Percentiles rank a stretch among this genome's conserved stretches.
These are phyloP conservation scores for Atalantia buxifolia DNA, from an alignment of 345 rosid genomes.

Conservation along the genomic window DNA sequence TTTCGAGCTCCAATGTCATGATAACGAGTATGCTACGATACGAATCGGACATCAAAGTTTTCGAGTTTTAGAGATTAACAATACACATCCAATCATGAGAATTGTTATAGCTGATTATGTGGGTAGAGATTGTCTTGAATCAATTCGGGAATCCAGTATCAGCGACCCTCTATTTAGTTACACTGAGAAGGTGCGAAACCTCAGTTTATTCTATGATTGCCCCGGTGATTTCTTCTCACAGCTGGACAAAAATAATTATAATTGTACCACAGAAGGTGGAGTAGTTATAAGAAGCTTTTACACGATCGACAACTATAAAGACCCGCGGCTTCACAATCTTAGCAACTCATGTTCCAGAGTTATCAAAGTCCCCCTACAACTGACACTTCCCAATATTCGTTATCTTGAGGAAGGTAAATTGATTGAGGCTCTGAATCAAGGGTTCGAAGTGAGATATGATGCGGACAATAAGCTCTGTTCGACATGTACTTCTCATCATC, in stretches of 20 bases:
- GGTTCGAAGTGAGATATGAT: background rate
- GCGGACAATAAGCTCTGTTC: background rate
- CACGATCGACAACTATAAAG: background rate
- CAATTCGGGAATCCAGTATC: background rate
- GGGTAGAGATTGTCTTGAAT: conserved; percentile 10
- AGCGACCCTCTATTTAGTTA: background rate
- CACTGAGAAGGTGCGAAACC: background rate
- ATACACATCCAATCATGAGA: background rate
- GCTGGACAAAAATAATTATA: background rate
- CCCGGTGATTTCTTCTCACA: no score
- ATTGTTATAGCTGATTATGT: conserved; percentile 17
- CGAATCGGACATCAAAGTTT: background rate
- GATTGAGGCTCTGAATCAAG: background rate
- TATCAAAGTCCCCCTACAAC: background rate
- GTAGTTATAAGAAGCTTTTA: background rate
- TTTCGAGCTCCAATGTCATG: conserved; percentile 32
- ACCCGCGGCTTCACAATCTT: background rate
- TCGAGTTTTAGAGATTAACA: background rate
- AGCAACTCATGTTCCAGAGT: background rate
- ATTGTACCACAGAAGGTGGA: background rate
- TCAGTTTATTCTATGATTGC: conserved; percentile 26
- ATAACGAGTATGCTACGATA: background rate
- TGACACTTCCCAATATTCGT: fast-evolving
- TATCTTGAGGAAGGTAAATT: fast-evolving
- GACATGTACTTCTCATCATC: background rate